Percentiles rank a stretch among this genome's conserved stretches.
phyloP scores from a whole-genome alignment of 1,284 basidiomycete genomes.

The Cryptococcus sp. region DNA sequence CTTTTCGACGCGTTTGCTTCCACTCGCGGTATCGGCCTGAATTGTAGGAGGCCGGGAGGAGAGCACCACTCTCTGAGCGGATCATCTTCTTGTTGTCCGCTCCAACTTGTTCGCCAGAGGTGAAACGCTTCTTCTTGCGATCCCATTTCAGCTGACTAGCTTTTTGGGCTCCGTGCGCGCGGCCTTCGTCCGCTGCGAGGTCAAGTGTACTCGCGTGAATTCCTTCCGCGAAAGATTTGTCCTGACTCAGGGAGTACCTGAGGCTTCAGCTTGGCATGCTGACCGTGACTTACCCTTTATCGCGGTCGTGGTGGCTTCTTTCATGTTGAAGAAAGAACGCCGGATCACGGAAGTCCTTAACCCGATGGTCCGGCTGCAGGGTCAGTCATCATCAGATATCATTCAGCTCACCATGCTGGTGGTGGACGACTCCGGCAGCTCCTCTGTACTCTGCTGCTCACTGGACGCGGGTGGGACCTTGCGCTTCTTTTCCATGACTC shows the following conservation, averaged over 20 bases:
- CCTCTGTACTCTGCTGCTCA: too few species aligned
- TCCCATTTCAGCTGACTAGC: constrained; percentile 77
- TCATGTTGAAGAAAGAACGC: constrained; percentile 90
- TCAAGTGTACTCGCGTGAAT: constrained; percentile 77
- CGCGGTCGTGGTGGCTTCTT: constrained; percentile 76
- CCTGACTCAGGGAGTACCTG: constrained; percentile 77
- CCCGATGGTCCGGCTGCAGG: neutral
- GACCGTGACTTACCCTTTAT: constrained; percentile 67
- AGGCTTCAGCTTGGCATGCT: constrained; percentile 1
- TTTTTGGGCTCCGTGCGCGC: constrained; percentile 61
- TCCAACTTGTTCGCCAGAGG: constrained; percentile 76
- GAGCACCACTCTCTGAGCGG: constrained; percentile 83
- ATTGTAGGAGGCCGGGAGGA: constrained; percentile 88
- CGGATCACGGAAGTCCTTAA: constrained; percentile 62
- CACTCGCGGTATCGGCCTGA: constrained; percentile 94
- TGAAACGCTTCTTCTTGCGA: constrained; percentile 93
- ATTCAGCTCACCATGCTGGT: too few species aligned
- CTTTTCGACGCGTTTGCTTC: constrained; percentile 52
- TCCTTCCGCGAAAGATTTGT: constrained; percentile 78
- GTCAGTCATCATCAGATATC: neutral
- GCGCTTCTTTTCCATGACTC: constrained; percentile 54
- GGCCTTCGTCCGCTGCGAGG: constrained; percentile 73
- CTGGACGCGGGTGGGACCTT: too few species aligned
- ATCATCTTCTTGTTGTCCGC: constrained; percentile 94
- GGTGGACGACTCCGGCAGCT: too few species aligned